A percentile compares a stretch with the other conserved stretches of the same genome.
phyloP scores from a whole-genome alignment of 805 yeast genomes.

The Hanseniaspora lachancei region DNA sequence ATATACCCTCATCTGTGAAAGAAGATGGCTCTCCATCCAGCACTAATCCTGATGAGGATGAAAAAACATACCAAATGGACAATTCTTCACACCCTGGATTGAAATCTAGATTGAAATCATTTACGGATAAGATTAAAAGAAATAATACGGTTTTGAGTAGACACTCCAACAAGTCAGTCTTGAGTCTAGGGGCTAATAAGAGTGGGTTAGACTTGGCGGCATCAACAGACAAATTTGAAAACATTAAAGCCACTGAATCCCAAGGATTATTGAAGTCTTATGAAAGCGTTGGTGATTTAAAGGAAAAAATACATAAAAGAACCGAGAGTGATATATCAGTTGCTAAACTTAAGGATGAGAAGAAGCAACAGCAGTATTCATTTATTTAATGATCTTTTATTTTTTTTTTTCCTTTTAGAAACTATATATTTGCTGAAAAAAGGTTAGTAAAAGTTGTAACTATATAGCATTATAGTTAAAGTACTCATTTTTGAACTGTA shows the following conservation, averaged over 20 bases:
- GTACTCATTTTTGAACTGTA: background rate
- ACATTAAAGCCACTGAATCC: background rate
- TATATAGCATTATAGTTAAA: background rate
- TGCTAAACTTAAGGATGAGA: background rate
- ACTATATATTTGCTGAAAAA: background rate
- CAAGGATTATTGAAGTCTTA: background rate
- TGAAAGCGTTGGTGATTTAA: background rate
- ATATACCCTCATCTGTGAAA: background rate
- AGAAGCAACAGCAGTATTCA: constrained; percentile 1
- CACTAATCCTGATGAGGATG: constrained; percentile 14
- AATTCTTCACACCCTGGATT: background rate
- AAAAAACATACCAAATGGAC: background rate
- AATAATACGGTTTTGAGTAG: constrained; percentile 5
- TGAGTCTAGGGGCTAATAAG: background rate
- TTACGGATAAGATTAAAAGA: constrained; percentile 11
- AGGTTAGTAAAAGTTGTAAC: background rate
- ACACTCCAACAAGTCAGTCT: constrained; percentile 3
- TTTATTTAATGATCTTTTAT: background rate
- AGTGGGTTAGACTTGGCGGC: background rate
- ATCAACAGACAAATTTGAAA: background rate
- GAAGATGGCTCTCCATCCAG: constrained; percentile 10
- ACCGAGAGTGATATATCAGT: constrained; percentile 9
- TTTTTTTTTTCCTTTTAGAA: no score
- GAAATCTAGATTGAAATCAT: constrained; percentile 11
- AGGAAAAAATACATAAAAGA: background rate